A percentile compares a stretch with the other conserved stretches of the same genome.
These are phyloP conservation scores for Polychytrium aggregatum DNA, from an alignment of 192 early-diverging fungal species.

Conservation along the genomic window DNA sequence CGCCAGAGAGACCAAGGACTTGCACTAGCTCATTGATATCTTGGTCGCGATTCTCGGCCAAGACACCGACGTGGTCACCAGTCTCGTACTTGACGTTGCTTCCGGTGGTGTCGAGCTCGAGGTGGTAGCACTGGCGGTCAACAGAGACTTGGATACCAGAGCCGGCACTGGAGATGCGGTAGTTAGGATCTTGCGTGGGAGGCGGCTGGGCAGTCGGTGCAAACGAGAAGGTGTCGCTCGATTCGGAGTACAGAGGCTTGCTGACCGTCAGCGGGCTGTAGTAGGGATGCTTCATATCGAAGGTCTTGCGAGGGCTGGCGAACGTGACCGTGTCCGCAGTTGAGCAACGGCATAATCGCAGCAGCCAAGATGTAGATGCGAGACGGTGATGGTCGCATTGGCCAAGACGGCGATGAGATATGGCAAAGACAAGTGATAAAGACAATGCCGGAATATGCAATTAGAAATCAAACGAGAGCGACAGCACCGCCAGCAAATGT, in stretches of 20 bases:
- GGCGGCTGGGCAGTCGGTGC: conserved; percentile 1
- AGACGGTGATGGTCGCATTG: no score
- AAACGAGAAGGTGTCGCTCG: conserved; percentile 15
- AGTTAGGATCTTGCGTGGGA: conserved; percentile 12
- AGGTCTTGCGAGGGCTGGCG: no score
- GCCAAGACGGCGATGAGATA: no score
- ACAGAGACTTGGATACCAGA: conserved; percentile 8
- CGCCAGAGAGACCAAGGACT: conserved; percentile 39
- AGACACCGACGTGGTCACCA: conserved; percentile 94
- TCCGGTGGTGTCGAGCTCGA: conserved; percentile 82
- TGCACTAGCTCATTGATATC: conserved; percentile 57
- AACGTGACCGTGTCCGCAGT: no score
- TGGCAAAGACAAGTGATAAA: conserved; percentile 2
- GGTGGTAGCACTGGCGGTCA: conserved; percentile 79
- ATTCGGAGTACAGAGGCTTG: conserved; percentile 53
- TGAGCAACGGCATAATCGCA: no score
- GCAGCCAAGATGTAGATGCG: no score
- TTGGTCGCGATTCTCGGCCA: conserved; percentile 72
- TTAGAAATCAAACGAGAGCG: no score
- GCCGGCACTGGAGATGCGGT: no score
- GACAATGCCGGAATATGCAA: no score
- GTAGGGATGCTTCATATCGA: conserved; percentile 84
- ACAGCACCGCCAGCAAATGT: no score
- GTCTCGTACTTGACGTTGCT: conserved; percentile 76
- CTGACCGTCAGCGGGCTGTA: conserved; percentile 51